Evolutionary conservation across 2,329 filamentous ascomycete species (phyloP), one percentile per base, ranked within the genome.

Genomic region (Sarocladium oryzae): DNA sequence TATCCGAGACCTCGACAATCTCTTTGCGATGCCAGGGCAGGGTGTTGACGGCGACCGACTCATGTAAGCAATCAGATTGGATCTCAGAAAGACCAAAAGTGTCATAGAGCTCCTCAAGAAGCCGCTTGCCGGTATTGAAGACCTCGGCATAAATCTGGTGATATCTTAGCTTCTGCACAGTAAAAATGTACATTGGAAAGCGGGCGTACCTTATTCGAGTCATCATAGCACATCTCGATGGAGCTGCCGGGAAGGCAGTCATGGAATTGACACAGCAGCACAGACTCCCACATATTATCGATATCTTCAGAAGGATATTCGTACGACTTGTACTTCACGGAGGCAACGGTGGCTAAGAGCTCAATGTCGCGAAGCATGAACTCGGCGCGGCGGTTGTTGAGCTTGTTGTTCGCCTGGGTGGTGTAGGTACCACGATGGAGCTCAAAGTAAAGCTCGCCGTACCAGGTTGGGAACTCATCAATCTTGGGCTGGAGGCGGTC

Each of bases 181-280:
- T 4, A 49, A 20, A n/a, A 6, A 3, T 20, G 1, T 28, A 6
- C 20, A 11, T 13, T 2, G 49, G 10, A 20, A 33, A 4, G 21
- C 28, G 21, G 28, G 32, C 70, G 65, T 67, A 82, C 80, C 70
- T 90, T 80, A 63, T 96, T 87, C 2, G 91, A 95, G 64, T 99
- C 93, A 65, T 95, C 89, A 61, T 97, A 97, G 67, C 90, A 96
- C 90, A 97, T 96, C 67, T 95, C 91, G 60, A 99, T 97, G 30
- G 84, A 88, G 64, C 89, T 96, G 52, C 93, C 93, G 1, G 93
- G 93, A 49, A 99, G 76, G 65, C 93, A 97, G 65, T 99, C 93
- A 58, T 99, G 93, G 76, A 99, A 99, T 62, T 99, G 93, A 58
- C 92, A 97, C 23, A 97, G 80, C 21, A 97, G 76, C 2, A 92